Conservation (phyloP, 2,329 filamentous ascomycete species). For the Cercospora sp. region DNA sequence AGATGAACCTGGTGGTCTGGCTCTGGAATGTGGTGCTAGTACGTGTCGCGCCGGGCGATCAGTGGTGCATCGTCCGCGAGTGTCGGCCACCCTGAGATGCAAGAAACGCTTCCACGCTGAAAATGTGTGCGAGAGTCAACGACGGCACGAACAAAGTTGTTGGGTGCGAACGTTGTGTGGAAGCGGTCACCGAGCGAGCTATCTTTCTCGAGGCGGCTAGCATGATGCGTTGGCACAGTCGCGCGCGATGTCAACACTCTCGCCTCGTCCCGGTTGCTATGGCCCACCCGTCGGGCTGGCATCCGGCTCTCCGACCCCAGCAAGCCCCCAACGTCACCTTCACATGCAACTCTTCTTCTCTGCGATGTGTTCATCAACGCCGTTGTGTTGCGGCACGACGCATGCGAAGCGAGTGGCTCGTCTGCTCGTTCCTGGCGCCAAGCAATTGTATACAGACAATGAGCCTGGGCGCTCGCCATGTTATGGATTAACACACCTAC, state of each 20-base stretch:
- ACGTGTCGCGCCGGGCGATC: slow-evolving; percentile 5
- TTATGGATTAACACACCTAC: no score
- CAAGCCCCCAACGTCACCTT: neutral
- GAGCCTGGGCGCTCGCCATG: no score
- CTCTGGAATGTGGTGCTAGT: slow-evolving; percentile 4
- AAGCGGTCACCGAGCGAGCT: slow-evolving; percentile 2
- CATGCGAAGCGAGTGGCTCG: no score
- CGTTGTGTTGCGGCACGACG: neutral
- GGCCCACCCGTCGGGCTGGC: neutral
- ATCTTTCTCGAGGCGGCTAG: neutral
- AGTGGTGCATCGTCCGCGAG: neutral
- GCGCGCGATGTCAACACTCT: neutral
- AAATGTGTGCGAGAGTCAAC: neutral
- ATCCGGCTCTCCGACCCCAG: neutral
- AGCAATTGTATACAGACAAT: no score
- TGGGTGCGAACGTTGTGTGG: slow-evolving; percentile 1
- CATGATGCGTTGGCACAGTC: neutral
- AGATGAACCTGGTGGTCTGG: slow-evolving; percentile 12
- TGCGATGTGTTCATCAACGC: neutral
- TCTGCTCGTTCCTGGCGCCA: no score
- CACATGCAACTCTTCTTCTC: neutral
- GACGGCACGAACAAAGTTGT: slow-evolving; percentile 2
- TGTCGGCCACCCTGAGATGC: neutral
- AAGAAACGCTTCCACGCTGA: neutral
- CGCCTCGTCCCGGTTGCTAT: neutral